phyloP scores from a whole-genome alignment of 257 asterid species.

The Forsythia suspensa region DNA sequence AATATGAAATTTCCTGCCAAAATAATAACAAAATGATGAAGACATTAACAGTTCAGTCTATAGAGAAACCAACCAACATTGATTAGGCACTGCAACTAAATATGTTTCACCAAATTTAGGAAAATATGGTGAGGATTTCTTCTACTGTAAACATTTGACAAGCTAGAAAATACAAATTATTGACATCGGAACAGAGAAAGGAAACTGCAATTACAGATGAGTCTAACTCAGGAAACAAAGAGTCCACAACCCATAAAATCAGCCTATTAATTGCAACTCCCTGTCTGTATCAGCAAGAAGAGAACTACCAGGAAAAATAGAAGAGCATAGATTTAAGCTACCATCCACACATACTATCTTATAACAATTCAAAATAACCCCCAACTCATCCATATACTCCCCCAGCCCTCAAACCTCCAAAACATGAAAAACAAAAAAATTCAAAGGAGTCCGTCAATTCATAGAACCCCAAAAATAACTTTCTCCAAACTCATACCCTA shows the following conservation, averaged over 20 bases:
- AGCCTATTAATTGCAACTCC: no score
- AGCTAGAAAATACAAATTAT: no score
- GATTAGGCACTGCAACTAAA: neutral
- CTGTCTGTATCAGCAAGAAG: no score
- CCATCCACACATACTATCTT: neutral
- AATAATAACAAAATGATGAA: neutral
- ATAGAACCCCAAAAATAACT: neutral
- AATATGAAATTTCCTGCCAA: neutral
- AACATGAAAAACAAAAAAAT: neutral
- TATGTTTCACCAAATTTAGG: neutral
- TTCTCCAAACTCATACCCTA: neutral
- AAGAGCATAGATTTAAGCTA: neutral
- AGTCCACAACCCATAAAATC: no score
- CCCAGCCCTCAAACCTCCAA: neutral
- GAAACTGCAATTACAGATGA: no score
- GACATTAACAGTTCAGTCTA: neutral
- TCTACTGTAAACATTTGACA: neutral
- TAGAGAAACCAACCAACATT: neutral
- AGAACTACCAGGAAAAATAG: no score
- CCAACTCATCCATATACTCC: slow-evolving; percentile 1
- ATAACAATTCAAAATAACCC: neutral
- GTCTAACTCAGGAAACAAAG: no score
- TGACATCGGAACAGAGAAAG: no score
- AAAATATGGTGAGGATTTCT: neutral
- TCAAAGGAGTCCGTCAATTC: neutral